Evolutionary conservation across 1,139 yeast species (phyloP).

Genomic region (Kodamaea anthophila): DNA sequence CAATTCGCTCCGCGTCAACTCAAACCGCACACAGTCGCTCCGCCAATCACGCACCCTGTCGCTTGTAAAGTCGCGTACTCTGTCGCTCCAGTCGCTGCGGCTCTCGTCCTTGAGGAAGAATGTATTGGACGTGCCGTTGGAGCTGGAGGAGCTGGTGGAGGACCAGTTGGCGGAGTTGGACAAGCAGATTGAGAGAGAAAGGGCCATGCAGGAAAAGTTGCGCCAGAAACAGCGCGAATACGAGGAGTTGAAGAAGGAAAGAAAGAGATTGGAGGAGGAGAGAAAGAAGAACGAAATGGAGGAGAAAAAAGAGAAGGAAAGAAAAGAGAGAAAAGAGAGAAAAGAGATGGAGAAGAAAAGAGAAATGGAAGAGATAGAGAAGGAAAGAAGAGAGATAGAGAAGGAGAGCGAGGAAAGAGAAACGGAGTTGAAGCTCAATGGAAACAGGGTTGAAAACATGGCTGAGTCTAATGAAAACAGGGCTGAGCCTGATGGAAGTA

Average conservation of each 20-base stretch:
- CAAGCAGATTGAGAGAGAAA: conserved; percentile 25
- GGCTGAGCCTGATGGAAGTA: conserved; percentile 1
- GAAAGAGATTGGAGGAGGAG: conserved; percentile 16
- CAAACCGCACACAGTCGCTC: conserved; percentile 6
- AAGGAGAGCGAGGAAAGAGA: neutral
- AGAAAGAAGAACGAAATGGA: neutral
- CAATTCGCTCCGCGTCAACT: conserved; percentile 35
- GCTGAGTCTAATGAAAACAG: neutral
- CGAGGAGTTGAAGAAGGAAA: conserved; percentile 16
- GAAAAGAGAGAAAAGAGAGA: neutral
- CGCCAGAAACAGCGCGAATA: conserved; percentile 16
- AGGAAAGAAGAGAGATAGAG: neutral
- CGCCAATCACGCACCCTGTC: conserved; percentile 4
- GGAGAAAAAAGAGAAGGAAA: no score
- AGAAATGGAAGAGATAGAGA: neutral
- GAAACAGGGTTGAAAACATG: neutral
- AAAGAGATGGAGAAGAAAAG: neutral
- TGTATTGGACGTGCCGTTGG: no score
- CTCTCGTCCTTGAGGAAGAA: conserved; percentile 10
- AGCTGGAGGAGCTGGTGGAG: conserved; percentile 8
- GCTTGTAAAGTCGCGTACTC: conserved; percentile 1
- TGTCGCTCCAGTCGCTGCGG: conserved; percentile 3
- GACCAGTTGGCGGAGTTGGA: conserved; percentile 7
- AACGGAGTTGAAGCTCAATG: neutral
- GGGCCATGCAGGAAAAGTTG: conserved; percentile 15